These are phyloP conservation scores for Musa itinerans DNA, from an alignment of 176 grass and related monocot genomes.

Conservation along the genomic window DNA sequence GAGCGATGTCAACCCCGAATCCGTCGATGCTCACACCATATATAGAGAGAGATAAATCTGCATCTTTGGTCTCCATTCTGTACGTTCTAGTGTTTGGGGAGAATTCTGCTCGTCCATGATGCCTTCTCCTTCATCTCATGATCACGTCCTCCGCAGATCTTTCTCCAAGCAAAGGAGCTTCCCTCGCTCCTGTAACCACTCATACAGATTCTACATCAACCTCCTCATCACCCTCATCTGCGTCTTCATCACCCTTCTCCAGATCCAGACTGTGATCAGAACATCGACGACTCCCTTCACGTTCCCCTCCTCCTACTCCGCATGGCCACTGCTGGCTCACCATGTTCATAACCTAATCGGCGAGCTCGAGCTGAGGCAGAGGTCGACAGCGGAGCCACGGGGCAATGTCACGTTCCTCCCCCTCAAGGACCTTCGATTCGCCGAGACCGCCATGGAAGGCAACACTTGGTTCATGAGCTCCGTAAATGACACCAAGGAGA, in stretches of 20 bases:
- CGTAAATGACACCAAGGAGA: constrained; percentile 10
- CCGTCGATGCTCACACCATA: no score
- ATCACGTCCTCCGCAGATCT: no score
- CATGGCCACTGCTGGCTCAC: background rate
- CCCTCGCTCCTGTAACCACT: background rate
- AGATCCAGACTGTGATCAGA: background rate
- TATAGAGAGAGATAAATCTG: no score
- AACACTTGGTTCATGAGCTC: constrained; percentile 24
- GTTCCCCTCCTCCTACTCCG: background rate
- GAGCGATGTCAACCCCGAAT: no score
- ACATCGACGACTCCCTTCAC: background rate
- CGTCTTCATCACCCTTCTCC: constrained; percentile 1
- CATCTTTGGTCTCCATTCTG: no score
- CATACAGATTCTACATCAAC: background rate
- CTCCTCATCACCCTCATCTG: background rate
- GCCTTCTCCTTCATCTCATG: no score
- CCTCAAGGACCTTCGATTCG: constrained; percentile 11
- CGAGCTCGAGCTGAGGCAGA: background rate
- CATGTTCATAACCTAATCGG: no score
- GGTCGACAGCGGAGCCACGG: background rate
- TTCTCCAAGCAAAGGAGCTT: constrained; percentile 3
- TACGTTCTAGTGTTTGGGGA: no score
- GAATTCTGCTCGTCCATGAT: no score
- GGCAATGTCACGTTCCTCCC: background rate
- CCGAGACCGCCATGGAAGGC: background rate